phyloP scores from a whole-genome alignment of 495 filamentous ascomycete species.

The Aspergillus avenaceus region DNA sequence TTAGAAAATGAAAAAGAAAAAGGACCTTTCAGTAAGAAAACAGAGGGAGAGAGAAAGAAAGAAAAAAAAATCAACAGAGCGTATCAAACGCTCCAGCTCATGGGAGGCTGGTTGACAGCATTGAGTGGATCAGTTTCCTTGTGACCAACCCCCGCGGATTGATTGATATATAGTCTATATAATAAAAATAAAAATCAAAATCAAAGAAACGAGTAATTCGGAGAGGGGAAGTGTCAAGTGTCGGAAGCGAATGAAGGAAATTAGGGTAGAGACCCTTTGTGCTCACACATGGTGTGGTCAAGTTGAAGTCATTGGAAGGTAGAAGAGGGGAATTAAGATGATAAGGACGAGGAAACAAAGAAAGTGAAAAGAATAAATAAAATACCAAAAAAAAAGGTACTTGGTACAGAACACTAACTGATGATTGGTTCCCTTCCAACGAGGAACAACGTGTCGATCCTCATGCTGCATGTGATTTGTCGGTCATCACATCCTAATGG shows the following conservation, averaged over 20 bases:
- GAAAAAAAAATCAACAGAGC: not conserved
- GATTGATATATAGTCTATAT: no score
- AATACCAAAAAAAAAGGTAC: not conserved
- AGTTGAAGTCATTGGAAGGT: not conserved
- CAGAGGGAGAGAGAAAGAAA: not conserved
- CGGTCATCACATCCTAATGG: slow-evolving; percentile 11
- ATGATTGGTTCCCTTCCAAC: slow-evolving; percentile 13
- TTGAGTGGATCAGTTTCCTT: slow-evolving; percentile 1
- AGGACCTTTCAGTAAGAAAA: no score
- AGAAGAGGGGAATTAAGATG: not conserved
- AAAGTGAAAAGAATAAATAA: no score
- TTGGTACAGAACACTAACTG: no score
- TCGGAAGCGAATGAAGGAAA: not conserved
- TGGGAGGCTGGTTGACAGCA: not conserved
- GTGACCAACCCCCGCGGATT: slow-evolving; percentile 1
- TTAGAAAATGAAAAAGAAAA: no score
- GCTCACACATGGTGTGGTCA: not conserved
- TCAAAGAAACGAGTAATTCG: no score
- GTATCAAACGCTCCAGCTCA: not conserved
- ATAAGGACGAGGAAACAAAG: not conserved
- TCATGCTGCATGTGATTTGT: slow-evolving; percentile 10
- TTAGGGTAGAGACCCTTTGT: not conserved
- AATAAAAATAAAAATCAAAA: no score
- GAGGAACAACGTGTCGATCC: slow-evolving; percentile 17
- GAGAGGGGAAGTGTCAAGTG: no score